These are phyloP conservation scores for Pezicula radicicola DNA, from an alignment of 2,329 filamentous ascomycete genomes.

Conservation along the genomic window DNA sequence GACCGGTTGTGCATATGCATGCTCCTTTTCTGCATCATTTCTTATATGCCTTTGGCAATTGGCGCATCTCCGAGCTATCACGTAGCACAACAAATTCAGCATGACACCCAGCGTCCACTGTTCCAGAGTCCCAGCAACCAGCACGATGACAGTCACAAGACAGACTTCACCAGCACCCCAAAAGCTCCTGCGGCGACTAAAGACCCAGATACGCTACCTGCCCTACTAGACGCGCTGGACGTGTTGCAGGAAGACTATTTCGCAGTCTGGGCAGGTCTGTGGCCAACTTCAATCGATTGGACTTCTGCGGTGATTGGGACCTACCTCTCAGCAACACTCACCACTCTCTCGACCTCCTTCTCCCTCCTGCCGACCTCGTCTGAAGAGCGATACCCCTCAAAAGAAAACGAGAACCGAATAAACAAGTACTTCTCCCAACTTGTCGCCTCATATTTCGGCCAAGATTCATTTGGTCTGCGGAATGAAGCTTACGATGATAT, in stretches of 20 bases:
- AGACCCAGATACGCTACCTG: conserved; percentile 15
- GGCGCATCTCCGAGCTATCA: background rate
- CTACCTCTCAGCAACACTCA: conserved; percentile 70
- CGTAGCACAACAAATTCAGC: too few species aligned
- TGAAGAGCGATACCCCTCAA: conserved; percentile 8
- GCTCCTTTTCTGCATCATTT: background rate
- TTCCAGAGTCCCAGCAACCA: too few species aligned
- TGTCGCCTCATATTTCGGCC: conserved; percentile 79
- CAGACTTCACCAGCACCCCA: too few species aligned
- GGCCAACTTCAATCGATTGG: conserved; percentile 90
- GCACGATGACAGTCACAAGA: too few species aligned
- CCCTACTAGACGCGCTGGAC: conserved; percentile 57
- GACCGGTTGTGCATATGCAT: too few species aligned
- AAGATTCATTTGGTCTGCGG: conserved; percentile 72
- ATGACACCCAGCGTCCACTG: too few species aligned
- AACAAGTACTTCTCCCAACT: conserved; percentile 78
- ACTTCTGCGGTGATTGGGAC: conserved; percentile 84
- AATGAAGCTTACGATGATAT: conserved; percentile 89
- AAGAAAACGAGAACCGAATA: conserved; percentile 68
- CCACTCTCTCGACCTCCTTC: conserved; percentile 64
- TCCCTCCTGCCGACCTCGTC: conserved; percentile 30
- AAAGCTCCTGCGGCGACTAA: background rate
- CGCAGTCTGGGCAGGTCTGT: conserved; percentile 71
- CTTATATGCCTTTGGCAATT: background rate
- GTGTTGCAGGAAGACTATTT: conserved; percentile 80